phyloP scores from a whole-genome alignment of 352 stramenopile genomes.

The Phytophthora sojae region DNA sequence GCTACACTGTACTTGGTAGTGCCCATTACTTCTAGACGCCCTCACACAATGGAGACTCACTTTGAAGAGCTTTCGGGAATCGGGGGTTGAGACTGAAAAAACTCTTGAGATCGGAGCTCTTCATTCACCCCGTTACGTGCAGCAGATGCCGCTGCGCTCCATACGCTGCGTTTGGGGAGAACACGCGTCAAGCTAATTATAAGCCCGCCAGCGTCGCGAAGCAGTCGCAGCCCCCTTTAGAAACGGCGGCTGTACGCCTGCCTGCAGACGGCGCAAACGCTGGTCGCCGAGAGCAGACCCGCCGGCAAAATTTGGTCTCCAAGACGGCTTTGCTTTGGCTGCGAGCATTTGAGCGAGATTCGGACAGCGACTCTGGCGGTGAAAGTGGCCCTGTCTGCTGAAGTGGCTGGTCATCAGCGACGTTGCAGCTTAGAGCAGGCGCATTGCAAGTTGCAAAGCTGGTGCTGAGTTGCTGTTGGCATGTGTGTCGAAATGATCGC shows the following conservation, averaged over 20 bases:
- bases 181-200: no score
- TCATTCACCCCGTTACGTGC: no score
- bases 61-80: no score
- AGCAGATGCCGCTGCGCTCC: no score
- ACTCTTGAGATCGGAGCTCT: no score
- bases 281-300: conserved; percentile 14
- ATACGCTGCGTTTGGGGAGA: conserved; percentile 3
- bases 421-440: no score
- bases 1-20: no score
- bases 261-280: conserved; percentile 17
- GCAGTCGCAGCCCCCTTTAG: no score
- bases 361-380: neutral
- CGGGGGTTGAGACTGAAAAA: no score
- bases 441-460: conserved; percentile 1
- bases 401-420: neutral
- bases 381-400: conserved; percentile 16
- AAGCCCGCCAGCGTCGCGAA: no score
- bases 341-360: conserved; percentile 12
- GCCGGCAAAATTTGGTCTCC: conserved; percentile 22
- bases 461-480: neutral
- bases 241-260: conserved; percentile 11
- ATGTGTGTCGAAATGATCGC: neutral
- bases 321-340: neutral
- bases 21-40: no score
- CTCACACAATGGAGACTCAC: no score